Evolutionary conservation across 2,329 filamentous ascomycete species (phyloP), one percentile per base, ranked within the genome.

Genomic region (Neofusicoccum ribis): DNA sequence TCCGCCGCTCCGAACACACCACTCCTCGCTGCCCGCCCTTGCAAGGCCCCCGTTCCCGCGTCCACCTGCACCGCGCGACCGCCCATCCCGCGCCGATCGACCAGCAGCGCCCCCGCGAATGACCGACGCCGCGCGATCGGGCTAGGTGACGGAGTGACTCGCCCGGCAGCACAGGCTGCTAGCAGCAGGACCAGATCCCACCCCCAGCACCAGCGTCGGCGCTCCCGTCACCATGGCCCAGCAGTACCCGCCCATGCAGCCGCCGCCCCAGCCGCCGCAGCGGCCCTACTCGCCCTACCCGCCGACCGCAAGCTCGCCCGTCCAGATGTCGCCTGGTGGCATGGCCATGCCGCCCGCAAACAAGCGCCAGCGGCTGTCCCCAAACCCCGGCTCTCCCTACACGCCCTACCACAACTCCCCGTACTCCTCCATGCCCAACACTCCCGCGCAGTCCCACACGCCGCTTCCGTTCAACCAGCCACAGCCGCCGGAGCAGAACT

Each of bases 271-370:
- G 65, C 76, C 74, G 69, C 69, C 84, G 60, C 82, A 84, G 64
- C 83, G 84, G 69, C 79, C 83, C 63, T 91, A 86, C 77, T 89
- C 88, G 67, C 87, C 87, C 68, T 66, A 51, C 31, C 52, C 76
- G n/a, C 76, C 76, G 59, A 71, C 69, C 7, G 69, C 71, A 14
- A 75, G 74, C 71, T 71, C 74, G 69, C 88, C 63, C 34, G 51
- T 64, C 20, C 62, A 64, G 51, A 65, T 65, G 63, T 84, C 82
- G 58, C 80, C 84, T 23, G 81, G 84, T 37, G 72, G 76, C 73
- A 77, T 79, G 74, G 80, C 89, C 78, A 85, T 89, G 56, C 90
- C 90, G 56, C 88, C 91, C 15, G 86, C 89, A 60, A 88, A 88
- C 65, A 75, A 76, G 65, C 85, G 88, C 39, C 79, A 83, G n/a